Percentiles rank a stretch among this genome's conserved stretches.
Evolutionary conservation across 176 grass and related monocot genomes (phyloP).

Genomic region (Pontederia paniculata): DNA sequence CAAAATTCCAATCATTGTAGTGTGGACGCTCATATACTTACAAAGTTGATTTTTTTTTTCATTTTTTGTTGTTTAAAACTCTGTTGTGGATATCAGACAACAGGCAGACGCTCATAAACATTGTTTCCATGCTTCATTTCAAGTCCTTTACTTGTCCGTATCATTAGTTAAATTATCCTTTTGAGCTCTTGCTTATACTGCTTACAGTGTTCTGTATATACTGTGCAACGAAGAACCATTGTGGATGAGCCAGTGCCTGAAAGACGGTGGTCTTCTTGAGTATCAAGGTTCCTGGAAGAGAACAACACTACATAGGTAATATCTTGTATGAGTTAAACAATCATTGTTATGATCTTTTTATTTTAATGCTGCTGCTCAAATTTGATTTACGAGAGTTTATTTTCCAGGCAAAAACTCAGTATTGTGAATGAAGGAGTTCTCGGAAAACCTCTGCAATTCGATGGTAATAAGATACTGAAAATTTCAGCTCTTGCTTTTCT

Average conservation of each 20-base stretch:
- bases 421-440: slow-evolving; percentile 28
- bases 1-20: too few species aligned
- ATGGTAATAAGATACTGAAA: slow-evolving; percentile 41
- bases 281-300: slow-evolving; percentile 84
- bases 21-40: too few species aligned
- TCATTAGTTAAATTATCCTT: background rate
- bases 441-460: slow-evolving; percentile 53
- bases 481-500: background rate
- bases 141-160: background rate
- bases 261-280: slow-evolving; percentile 55
- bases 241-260: slow-evolving; percentile 95
- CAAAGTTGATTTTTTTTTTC: too few species aligned
- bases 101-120: too few species aligned
- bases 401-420: slow-evolving; percentile 53
- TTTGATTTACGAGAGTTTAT: slow-evolving; percentile 18
- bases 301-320: slow-evolving; percentile 50
- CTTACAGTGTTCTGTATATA: slow-evolving; percentile 85
- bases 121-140: too few species aligned
- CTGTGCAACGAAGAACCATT: slow-evolving; percentile 97
- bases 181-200: background rate
- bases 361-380: background rate
- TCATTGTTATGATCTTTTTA: slow-evolving; percentile 1
- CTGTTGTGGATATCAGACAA: too few species aligned
- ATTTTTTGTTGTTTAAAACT: too few species aligned
- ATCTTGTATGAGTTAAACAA: background rate